Evolutionary conservation across 192 early-diverging fungal species (phyloP).

Genomic region (Phlyctochytrium bullatum): DNA sequence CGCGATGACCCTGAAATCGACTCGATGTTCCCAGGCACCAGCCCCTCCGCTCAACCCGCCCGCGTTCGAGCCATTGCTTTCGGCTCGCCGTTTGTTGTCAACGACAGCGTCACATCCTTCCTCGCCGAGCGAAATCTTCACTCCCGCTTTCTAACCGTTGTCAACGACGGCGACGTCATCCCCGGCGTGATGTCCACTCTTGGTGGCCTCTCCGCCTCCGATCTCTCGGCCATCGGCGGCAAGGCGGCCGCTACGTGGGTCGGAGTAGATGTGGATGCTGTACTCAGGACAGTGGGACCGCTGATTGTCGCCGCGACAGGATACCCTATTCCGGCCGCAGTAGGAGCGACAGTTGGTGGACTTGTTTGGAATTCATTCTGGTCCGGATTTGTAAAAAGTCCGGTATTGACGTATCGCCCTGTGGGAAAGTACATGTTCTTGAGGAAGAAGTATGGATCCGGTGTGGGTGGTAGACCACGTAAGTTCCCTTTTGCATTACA

Average conservation of each 20-base stretch:
- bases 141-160: slow-evolving; percentile 23
- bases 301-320: slow-evolving; percentile 27
- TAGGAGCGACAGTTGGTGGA: slow-evolving; percentile 24
- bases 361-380: slow-evolving; percentile 29
- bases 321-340: slow-evolving; percentile 18
- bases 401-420: slow-evolving; percentile 27
- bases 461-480: slow-evolving; percentile 1
- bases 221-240: slow-evolving; percentile 11
- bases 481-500: too few relatives aligned
- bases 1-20: slow-evolving; percentile 7
- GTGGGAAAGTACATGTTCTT: slow-evolving; percentile 30
- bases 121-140: slow-evolving; percentile 20
- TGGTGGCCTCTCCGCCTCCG: slow-evolving; percentile 22
- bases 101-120: slow-evolving; percentile 20
- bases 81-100: slow-evolving; percentile 29
- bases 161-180: slow-evolving; percentile 29
- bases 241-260: slow-evolving; percentile 9
- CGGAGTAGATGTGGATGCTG: slow-evolving; percentile 23
- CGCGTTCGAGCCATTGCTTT: slow-evolving; percentile 22
- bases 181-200: slow-evolving; percentile 32
- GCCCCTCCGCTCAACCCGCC: background rate
- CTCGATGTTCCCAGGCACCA: background rate
- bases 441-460: slow-evolving; percentile 26
- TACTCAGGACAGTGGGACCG: slow-evolving; percentile 24
- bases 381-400: slow-evolving; percentile 18